A percentile compares a stretch with the other conserved stretches of the same genome.
Evolutionary conservation across 108 stramenopile genomes (phyloP).

Genomic region (Aurantiochytrium sp.): DNA sequence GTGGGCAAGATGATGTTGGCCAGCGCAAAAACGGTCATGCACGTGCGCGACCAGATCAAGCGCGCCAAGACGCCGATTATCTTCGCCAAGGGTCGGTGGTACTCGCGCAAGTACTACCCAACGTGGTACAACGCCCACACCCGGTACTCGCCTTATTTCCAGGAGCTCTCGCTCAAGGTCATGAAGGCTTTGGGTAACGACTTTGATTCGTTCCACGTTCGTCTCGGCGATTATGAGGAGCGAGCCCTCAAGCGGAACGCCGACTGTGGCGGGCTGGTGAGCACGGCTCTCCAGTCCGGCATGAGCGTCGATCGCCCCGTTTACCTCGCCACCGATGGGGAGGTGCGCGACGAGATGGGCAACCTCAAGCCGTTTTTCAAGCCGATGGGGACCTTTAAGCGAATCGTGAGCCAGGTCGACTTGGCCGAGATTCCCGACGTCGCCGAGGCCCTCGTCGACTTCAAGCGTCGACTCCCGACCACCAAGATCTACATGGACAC

Average conservation of each 20-base stretch:
- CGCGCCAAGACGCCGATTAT: neutral
- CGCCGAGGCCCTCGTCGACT: neutral
- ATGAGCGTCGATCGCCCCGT: neutral
- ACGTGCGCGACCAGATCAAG: neutral
- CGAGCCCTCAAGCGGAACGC: neutral
- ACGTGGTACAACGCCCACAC: neutral
- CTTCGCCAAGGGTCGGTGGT: neutral
- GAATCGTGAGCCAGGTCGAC: neutral
- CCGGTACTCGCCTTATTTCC: slow-evolving; percentile 8
- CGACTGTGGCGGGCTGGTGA: neutral
- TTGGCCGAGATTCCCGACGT: neutral
- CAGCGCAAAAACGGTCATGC: neutral
- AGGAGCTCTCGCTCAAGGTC: neutral
- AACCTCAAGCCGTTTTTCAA: neutral
- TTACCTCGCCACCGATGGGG: neutral
- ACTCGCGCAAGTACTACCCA: neutral
- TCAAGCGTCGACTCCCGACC: neutral
- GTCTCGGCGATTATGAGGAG: neutral
- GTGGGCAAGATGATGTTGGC: neutral
- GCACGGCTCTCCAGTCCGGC: neutral
- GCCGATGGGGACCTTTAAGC: neutral
- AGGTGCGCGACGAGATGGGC: neutral
- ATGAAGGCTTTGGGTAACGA: neutral
- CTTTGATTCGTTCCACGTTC: neutral
- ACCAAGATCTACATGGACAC: neutral